A percentile compares a stretch with the other conserved stretches of the same genome.
Evolutionary conservation across 352 stramenopile genomes (phyloP).

Genomic region (Globisporangium nagaii): DNA sequence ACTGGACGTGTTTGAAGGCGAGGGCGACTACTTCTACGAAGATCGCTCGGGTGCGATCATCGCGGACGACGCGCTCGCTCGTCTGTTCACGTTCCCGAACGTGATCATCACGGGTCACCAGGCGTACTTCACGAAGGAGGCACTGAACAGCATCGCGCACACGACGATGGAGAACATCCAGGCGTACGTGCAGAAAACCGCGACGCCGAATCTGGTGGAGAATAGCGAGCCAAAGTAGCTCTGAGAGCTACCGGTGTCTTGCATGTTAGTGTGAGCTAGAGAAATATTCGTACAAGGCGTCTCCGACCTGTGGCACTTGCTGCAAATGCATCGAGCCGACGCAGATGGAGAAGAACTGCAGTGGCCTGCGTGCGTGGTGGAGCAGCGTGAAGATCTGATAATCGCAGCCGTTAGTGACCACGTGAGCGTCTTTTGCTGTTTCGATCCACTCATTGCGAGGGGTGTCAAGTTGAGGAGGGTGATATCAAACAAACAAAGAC

Average conservation of each 20-base stretch:
- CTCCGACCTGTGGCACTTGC: conserved; percentile 14
- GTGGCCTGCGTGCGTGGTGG: conserved; percentile 22
- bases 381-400: conserved; percentile 23
- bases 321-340: conserved; percentile 15
- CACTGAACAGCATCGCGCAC: conserved; percentile 61
- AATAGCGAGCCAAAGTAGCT: conserved; percentile 13
- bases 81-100: conserved; percentile 81
- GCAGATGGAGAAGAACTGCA: conserved; percentile 29
- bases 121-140: conserved; percentile 78
- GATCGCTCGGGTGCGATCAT: conserved; percentile 67
- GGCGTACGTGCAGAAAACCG: conserved; percentile 25
- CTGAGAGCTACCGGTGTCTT: not conserved
- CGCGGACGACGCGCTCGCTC: conserved; percentile 58
- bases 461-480: no score
- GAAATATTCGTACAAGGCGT: conserved; percentile 16
- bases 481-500: not conserved
- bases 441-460: no score
- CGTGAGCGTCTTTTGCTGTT: not conserved
- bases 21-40: conserved; percentile 75
- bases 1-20: conserved; percentile 89
- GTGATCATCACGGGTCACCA: conserved; percentile 80
- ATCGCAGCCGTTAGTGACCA: not conserved
- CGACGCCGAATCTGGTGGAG: conserved; percentile 56
- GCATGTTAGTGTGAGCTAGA: not conserved
- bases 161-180: conserved; percentile 76